phyloP scores from a whole-genome alignment of 257 asterid species.

The Anisodus tanguticus region DNA sequence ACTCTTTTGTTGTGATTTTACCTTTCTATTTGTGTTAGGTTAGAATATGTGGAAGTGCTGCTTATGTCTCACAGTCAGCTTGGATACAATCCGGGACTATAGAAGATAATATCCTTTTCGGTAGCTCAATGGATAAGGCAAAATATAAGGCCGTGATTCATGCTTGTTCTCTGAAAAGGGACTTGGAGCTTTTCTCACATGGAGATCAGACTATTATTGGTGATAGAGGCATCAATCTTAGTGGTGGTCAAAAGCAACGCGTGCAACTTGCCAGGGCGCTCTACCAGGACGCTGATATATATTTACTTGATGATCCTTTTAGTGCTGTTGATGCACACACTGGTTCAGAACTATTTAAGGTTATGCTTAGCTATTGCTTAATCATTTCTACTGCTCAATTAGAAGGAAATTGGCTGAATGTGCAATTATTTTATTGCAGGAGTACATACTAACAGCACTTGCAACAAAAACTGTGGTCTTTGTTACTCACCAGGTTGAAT shows the following conservation, averaged over 20 bases:
- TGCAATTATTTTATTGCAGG: constrained; percentile 60
- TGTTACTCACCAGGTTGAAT: constrained; percentile 99
- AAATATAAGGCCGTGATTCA: constrained; percentile 86
- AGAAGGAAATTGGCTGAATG: constrained; percentile 38
- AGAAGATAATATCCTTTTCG: constrained; percentile 91
- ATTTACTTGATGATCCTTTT: constrained; percentile 95
- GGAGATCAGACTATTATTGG: constrained; percentile 99
- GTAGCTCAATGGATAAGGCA: constrained; percentile 94
- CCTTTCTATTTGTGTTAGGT: constrained; percentile 56
- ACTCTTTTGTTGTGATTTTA: constrained; percentile 10
- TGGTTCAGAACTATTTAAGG: constrained; percentile 92
- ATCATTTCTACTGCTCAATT: constrained; percentile 18
- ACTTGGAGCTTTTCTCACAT: constrained; percentile 88
- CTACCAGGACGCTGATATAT: constrained; percentile 94
- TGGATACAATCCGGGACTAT: constrained; percentile 99
- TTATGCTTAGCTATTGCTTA: constrained; percentile 29
- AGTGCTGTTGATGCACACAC: constrained; percentile 99
- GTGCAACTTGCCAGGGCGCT: constrained; percentile 98
- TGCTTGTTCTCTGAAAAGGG: constrained; percentile 91
- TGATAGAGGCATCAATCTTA: constrained; percentile 96
- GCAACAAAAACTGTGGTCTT: constrained; percentile 80
- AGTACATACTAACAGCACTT: constrained; percentile 86
- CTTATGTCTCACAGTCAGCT: constrained; percentile 95
- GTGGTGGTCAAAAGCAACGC: constrained; percentile 99
- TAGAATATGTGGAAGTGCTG: constrained; percentile 81